Evolutionary conservation across 140 eudicot genomes (phyloP), one percentile per base, ranked within the genome.

Genomic region (Stevia rebaudiana): DNA sequence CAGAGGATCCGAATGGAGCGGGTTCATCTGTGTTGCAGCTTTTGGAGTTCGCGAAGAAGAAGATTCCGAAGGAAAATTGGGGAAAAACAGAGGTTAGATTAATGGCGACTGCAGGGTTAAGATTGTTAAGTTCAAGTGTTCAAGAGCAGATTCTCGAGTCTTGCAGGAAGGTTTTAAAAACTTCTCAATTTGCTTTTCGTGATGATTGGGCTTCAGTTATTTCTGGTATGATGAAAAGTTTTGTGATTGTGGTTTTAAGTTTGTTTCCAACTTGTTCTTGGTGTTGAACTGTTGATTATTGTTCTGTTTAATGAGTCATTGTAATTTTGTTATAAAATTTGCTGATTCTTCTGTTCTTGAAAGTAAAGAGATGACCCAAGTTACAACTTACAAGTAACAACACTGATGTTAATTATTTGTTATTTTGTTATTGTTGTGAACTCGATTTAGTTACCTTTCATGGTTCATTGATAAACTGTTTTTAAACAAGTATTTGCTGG

Each of bases 61-160:
- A 73, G 61, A 78, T 91, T 68, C 98, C 96, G 15, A 67, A 58
- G 49, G 81, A 79, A 51, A 36, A 61, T 0, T 80, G 96, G 98
- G 82, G 56, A 12, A 74, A 81, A 44, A 81, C 87, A 0, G 95
- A 91, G 67, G 73, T 91, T 28, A 75, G 92, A 44, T 74, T 91
- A 65, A 87, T 87, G 98, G 96, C 92, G 1, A 91, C 98, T 3
- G 96, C 87, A 0, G 98, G 98, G 63, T 71, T 91, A 74, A 77
- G 98, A 78, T 21, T 91, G 96, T 55, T 91, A 74, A 79, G 68
- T 67, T 46, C 19, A 61, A 56, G 49, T 31, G 85, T 65, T 18
- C 95, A 78, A 68, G 96, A 83, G 22, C 48, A 63, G 83, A 78
- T 91, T 50, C 70, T 91, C 61, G 83, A 87, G 63, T 74, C 82